phyloP scores from a whole-genome alignment of 2,329 filamentous ascomycete genomes.

The Paecilomyces sp. region DNA sequence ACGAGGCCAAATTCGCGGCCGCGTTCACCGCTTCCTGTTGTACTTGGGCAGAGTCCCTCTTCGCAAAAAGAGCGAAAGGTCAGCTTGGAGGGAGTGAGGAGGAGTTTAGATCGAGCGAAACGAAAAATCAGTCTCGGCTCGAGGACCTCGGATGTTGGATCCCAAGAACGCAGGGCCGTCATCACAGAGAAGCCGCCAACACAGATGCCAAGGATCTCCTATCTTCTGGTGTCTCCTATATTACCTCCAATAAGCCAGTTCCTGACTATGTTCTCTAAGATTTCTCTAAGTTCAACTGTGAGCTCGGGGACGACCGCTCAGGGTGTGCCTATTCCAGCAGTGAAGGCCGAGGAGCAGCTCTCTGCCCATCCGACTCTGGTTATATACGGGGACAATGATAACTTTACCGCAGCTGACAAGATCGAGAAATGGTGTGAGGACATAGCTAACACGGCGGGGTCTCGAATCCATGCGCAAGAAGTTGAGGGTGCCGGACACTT shows the following conservation, averaged over 20 bases:
- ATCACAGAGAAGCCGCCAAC: background rate
- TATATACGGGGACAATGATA: conserved; percentile 68
- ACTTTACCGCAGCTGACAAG: conserved; percentile 61
- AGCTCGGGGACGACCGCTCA: conserved; percentile 16
- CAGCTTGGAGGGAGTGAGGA: conserved; percentile 26
- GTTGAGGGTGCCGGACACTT: conserved; percentile 55
- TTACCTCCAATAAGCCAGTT: conserved; percentile 49
- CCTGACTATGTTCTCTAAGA: conserved; percentile 52
- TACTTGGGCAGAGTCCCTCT: background rate
- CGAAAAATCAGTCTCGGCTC: conserved; percentile 11
- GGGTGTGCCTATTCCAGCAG: conserved; percentile 20
- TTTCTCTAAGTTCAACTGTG: conserved; percentile 25
- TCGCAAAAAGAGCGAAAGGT: conserved; percentile 21
- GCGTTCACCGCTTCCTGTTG: background rate
- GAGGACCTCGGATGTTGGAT: conserved; percentile 5
- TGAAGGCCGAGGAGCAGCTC: conserved; percentile 50
- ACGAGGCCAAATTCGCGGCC: conserved; percentile 2
- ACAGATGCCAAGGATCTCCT: conserved; percentile 25
- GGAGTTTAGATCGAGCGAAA: conserved; percentile 33
- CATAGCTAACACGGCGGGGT: conserved; percentile 39
- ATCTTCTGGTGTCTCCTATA: conserved; percentile 61
- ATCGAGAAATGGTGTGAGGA: conserved; percentile 59
- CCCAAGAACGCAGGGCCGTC: background rate
- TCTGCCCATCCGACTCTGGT: conserved; percentile 54
- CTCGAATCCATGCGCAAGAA: conserved; percentile 43